Conservation (phyloP, 2,329 filamentous ascomycete species). For the Neocatenulostroma microsporum region DNA sequence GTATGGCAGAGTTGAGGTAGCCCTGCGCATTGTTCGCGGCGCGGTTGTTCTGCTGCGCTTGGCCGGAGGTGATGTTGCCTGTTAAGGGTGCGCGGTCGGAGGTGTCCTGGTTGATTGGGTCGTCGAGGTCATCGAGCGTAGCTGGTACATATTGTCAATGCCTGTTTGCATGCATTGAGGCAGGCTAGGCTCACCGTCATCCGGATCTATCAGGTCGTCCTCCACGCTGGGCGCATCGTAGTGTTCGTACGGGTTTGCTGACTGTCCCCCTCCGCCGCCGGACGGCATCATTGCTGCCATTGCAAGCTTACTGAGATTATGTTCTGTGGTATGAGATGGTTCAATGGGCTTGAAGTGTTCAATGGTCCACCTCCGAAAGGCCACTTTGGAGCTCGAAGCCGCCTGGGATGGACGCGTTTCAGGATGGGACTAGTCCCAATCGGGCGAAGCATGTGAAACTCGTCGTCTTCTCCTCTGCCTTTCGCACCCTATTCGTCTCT, state of each 20-base stretch:
- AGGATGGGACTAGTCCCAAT: no score
- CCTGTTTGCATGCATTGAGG: background rate
- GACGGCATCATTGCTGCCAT: constrained; percentile 43
- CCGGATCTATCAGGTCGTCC: constrained; percentile 46
- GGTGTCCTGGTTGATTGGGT: constrained; percentile 59
- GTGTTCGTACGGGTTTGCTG: constrained; percentile 30
- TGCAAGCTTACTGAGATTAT: no score
- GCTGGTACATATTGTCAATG: constrained; percentile 41
- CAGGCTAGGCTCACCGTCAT: constrained; percentile 36
- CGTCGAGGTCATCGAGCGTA: constrained; percentile 87
- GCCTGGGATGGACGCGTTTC: no score
- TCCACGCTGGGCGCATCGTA: constrained; percentile 42
- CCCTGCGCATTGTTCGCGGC: constrained; percentile 57
- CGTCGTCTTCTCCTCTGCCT: no score
- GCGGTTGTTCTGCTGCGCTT: constrained; percentile 49
- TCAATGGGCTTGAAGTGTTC: no score
- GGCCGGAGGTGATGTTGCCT: constrained; percentile 59
- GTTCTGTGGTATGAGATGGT: no score
- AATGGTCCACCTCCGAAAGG: no score
- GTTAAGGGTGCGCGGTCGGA: constrained; percentile 72
- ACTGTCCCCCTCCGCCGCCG: constrained; percentile 24
- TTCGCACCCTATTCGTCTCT: no score
- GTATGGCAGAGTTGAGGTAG: constrained; percentile 82
- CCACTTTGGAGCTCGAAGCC: no score
- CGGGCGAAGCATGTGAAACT: no score